Conservation (phyloP, 2,329 filamentous ascomycete genomes). For the Aspergillus flavus region DNA sequence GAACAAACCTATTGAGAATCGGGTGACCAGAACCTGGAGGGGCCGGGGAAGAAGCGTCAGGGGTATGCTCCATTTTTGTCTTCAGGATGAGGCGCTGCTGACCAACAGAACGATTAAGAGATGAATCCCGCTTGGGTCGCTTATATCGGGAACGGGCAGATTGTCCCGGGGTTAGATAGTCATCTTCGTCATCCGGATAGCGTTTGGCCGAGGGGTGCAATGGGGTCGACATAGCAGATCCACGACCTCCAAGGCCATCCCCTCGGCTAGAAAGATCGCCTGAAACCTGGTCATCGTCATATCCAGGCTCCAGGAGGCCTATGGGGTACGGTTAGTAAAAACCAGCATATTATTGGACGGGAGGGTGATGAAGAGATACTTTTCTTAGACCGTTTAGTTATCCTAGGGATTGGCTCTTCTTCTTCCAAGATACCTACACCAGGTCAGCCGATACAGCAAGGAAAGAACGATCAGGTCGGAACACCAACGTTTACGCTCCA, state of each 20-base stretch:
- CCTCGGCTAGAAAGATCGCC: constrained; percentile 24
- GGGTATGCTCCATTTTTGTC: constrained; percentile 47
- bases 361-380: constrained; percentile 26
- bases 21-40: constrained; percentile 47
- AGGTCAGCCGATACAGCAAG: constrained; percentile 14
- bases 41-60: constrained; percentile 46
- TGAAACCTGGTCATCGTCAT: constrained; percentile 38
- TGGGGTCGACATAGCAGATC: constrained; percentile 40
- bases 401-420: constrained; percentile 49
- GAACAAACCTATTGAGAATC: constrained; percentile 44
- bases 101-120: constrained; percentile 37
- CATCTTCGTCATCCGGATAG: constrained; percentile 44
- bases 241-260: constrained; percentile 23
- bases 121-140: constrained; percentile 41
- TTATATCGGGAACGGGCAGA: constrained; percentile 43
- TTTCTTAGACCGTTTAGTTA: constrained; percentile 49
- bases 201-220: constrained; percentile 41
- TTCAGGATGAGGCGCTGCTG: constrained; percentile 48
- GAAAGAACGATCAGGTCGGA: not conserved
- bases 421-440: constrained; percentile 49
- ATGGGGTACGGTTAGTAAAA: not conserved
- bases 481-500: constrained; percentile 50
- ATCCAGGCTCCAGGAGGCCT: constrained; percentile 27
- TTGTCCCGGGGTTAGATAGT: constrained; percentile 40
- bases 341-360: not conserved